Percentiles rank a stretch among this genome's conserved stretches.
These are phyloP conservation scores for Flaveria sonorensis DNA, from an alignment of 129 eudicot genomes.

Conservation along the genomic window DNA sequence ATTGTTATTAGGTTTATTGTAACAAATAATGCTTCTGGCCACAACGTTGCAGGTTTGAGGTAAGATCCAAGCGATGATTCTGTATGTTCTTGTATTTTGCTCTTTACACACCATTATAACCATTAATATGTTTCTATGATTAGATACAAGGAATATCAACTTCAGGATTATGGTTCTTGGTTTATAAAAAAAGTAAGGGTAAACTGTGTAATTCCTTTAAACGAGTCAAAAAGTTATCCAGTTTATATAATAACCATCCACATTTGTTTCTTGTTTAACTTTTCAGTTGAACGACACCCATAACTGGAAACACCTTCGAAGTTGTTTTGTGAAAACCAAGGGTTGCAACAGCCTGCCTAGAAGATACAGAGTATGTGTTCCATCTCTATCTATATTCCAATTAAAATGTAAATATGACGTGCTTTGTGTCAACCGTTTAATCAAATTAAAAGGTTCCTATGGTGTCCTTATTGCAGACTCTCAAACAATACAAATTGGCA, in stretches of 20 bases:
- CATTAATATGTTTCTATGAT: conserved; percentile 26
- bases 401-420: neutral
- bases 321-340: conserved; percentile 77
- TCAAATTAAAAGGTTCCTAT: conserved; percentile 6
- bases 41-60: conserved; percentile 73
- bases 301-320: conserved; percentile 79
- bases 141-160: conserved; percentile 95
- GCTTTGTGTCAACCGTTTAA: conserved; percentile 9
- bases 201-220: conserved; percentile 17
- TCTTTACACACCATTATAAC: neutral
- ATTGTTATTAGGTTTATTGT: conserved; percentile 64
- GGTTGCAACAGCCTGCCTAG: conserved; percentile 63
- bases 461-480: conserved; percentile 52
- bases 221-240: neutral
- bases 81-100: neutral
- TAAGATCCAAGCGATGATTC: conserved; percentile 27
- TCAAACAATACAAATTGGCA: conserved; percentile 64
- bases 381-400: conserved; percentile 6
- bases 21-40: conserved; percentile 91
- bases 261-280: conserved; percentile 19
- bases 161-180: conserved; percentile 90
- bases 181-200: conserved; percentile 72
- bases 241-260: neutral
- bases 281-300: conserved; percentile 73
- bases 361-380: conserved; percentile 63